These are phyloP conservation scores for Daldinia loculata DNA, from an alignment of 495 filamentous ascomycete genomes.

Conservation along the genomic window DNA sequence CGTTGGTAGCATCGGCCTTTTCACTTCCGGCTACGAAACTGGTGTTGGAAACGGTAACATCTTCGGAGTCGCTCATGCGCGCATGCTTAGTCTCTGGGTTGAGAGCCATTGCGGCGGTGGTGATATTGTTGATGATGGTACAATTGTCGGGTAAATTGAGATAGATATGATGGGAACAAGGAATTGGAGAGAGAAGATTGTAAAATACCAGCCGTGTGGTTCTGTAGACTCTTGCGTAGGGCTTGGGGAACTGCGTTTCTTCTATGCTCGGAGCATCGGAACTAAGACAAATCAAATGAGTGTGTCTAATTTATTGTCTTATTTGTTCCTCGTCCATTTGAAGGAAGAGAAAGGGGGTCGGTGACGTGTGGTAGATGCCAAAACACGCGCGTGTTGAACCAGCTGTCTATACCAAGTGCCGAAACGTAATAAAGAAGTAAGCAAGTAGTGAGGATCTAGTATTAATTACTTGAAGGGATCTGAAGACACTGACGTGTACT, in stretches of 20 bases:
- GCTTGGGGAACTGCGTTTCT: constrained; percentile 1
- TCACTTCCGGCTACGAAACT: constrained; percentile 25
- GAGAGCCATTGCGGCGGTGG: constrained; percentile 16
- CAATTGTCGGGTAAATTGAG: not conserved
- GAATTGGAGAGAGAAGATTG: not conserved
- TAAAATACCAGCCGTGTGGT: constrained; percentile 11
- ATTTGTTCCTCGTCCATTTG: constrained; percentile 3
- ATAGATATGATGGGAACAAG: constrained; percentile 7
- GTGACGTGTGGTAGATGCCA: constrained; percentile 13
- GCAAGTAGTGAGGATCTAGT: not conserved
- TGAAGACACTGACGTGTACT: not conserved
- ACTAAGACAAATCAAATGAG: constrained; percentile 11
- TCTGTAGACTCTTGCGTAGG: constrained; percentile 16
- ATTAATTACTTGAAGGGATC: not conserved
- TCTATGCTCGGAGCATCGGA: constrained; percentile 28
- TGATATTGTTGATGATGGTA: not conserved
- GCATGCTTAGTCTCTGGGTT: constrained; percentile 7
- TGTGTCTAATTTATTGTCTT: constrained; percentile 20
- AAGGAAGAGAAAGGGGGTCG: not conserved
- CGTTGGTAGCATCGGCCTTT: constrained; percentile 15
- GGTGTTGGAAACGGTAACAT: constrained; percentile 28
- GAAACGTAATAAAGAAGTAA: not conserved
- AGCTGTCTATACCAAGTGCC: constrained; percentile 1
- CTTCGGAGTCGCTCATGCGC: constrained; percentile 34
- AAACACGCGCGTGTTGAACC: not conserved